These are phyloP conservation scores for Aspergillus sp. DNA, from an alignment of 2,329 filamentous ascomycete species.

Conservation along the genomic window DNA sequence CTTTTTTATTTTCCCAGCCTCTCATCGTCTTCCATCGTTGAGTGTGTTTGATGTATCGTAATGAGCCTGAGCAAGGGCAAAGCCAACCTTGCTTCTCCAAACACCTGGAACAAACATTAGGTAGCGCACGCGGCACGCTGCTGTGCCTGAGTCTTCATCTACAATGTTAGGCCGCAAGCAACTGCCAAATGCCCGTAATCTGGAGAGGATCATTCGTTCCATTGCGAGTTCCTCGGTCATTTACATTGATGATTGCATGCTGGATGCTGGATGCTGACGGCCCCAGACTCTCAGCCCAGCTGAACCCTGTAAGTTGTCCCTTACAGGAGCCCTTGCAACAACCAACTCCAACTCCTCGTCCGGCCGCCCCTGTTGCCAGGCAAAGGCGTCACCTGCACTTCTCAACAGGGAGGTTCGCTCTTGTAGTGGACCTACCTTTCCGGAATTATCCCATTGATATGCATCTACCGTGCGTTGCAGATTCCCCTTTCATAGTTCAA, in stretches of 20 bases:
- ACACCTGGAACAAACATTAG: neutral
- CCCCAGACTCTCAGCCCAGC: neutral
- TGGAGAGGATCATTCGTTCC: neutral
- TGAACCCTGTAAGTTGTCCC: neutral
- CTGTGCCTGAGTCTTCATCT: neutral
- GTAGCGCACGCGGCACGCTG: neutral
- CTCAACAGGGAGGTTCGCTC: neutral
- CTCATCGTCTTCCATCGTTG: neutral
- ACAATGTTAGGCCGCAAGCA: neutral
- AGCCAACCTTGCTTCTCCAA: neutral
- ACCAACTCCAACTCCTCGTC: neutral
- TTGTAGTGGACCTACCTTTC: neutral
- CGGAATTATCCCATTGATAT: neutral
- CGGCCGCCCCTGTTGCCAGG: neutral
- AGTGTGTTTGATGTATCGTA: neutral
- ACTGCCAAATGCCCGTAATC: neutral
- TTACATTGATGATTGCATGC: neutral
- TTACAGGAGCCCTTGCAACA: constrained; percentile 1
- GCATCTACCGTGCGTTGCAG: neutral
- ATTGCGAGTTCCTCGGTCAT: neutral
- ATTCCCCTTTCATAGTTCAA: too few species aligned
- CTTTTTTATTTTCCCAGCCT: neutral
- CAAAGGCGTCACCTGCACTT: neutral
- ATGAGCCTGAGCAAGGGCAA: neutral
- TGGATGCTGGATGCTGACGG: neutral